These are phyloP conservation scores for Colletotrichum zoysiae DNA, from an alignment of 2,329 filamentous ascomycete species.

Conservation along the genomic window DNA sequence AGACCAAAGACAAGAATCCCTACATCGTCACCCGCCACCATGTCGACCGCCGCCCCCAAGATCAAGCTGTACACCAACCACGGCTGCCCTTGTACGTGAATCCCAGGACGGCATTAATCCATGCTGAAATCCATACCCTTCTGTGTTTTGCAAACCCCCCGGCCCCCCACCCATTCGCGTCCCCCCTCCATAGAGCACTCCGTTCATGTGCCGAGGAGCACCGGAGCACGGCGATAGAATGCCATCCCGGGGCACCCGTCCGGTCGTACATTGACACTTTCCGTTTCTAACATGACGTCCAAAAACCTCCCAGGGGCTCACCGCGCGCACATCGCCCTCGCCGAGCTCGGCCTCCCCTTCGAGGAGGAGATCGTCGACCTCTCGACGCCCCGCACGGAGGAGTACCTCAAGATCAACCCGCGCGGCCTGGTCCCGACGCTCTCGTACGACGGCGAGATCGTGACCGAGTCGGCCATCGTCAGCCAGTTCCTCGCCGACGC, in stretches of 20 bases:
- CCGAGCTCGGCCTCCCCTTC: constrained; percentile 74
- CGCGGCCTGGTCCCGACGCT: constrained; percentile 82
- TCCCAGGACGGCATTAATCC: background rate
- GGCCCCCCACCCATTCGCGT: no score
- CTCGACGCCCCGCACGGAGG: constrained; percentile 73
- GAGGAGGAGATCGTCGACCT: constrained; percentile 82
- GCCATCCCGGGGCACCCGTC: background rate
- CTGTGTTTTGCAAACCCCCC: background rate
- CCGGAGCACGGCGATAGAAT: background rate
- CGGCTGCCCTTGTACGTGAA: constrained; percentile 69
- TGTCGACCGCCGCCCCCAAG: constrained; percentile 52
- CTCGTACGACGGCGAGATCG: constrained; percentile 73
- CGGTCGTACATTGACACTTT: no score
- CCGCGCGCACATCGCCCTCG: constrained; percentile 78
- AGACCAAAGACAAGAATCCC: background rate
- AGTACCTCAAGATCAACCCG: constrained; percentile 83
- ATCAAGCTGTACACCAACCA: constrained; percentile 80
- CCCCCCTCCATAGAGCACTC: background rate
- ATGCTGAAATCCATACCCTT: background rate
- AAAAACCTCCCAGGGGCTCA: constrained; percentile 67
- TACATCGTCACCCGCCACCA: background rate
- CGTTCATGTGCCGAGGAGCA: background rate
- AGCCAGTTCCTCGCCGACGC: constrained; percentile 77
- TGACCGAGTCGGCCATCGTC: constrained; percentile 82
- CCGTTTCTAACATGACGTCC: background rate